Base-by-base conservation (phyloP, 805 yeast genomes). In the Kuraishia floccosa region DNA sequence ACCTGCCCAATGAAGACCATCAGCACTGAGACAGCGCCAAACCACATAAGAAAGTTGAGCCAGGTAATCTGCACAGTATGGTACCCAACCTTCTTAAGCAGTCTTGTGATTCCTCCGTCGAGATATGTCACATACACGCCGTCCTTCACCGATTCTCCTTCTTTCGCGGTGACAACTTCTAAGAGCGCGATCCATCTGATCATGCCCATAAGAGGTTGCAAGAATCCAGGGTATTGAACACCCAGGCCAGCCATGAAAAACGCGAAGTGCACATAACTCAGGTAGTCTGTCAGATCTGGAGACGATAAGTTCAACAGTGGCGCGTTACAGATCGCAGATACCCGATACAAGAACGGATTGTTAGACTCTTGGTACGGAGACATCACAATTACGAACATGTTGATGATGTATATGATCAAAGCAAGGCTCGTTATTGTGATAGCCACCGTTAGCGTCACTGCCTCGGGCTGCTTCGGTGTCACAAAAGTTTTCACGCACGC, bases 361-460 rank as follows among this genome's bases (percentile, higher is more conserved):
- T 65, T 45, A 19, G 81, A 52, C 51, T 73, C 84, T 53, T 68
- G 75, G 44, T 64, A 68, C 1, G 81, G 76, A 24, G 80, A 66
- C 30, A 63, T 51, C 6, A 61, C 53, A 23, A 47, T 42, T 16
- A 61, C 54, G 35, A 65, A 45, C 23, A 56, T 37, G 33, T 56
- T 54, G 13, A 56, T 42, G 2, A 52, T 19, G 14, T 44, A 38
- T 23, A 70, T 58, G 17, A 68, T 38, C 3, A 54, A 34, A n/a
- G 58, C 56, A 5, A 76, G 47, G 3, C 54, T 52, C 2, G 65
- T 43, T 6, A 69, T 47, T 13, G 63, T 52, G 11, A 50, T 49
- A 1, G 57, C 42, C 5, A 70, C 52, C 5, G 65, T 63, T 4
- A 47, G 42, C 17, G 62, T 46, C 4, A 70, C 49, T n/a, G 57